Percentiles rank a stretch among this genome's conserved stretches.
These are phyloP conservation scores for Ceratocystis cacaofunesta DNA, from an alignment of 2,329 filamentous ascomycete genomes.

Conservation along the genomic window DNA sequence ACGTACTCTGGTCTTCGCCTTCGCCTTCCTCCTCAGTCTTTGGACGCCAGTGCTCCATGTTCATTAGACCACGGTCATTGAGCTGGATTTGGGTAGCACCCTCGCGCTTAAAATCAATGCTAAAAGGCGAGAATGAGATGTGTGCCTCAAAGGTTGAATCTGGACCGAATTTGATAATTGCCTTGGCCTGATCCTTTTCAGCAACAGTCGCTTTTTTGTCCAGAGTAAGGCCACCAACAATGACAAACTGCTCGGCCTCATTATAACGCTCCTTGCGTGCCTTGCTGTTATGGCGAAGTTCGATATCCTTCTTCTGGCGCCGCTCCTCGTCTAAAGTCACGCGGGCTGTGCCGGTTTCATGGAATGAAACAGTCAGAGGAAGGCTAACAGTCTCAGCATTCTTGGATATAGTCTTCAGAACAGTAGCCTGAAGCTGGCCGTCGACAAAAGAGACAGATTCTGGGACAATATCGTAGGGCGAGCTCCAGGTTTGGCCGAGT, in stretches of 20 bases:
- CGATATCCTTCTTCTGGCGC: conserved; percentile 75
- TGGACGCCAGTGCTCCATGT: conserved; percentile 87
- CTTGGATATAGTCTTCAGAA: conserved; percentile 63
- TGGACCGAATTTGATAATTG: conserved; percentile 68
- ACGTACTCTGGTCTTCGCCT: conserved; percentile 61
- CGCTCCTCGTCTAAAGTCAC: conserved; percentile 86
- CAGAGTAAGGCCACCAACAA: conserved; percentile 64
- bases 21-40: conserved; percentile 52
- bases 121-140: conserved; percentile 70
- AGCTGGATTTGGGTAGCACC: conserved; percentile 70
- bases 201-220: conserved; percentile 58
- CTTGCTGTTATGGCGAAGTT: conserved; percentile 69
- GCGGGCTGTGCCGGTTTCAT: conserved; percentile 75
- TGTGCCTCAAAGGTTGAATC: conserved; percentile 63
- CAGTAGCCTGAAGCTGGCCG: conserved; percentile 61
- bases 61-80: conserved; percentile 80
- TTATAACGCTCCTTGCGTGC: conserved; percentile 88
- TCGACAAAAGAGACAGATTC: conserved; percentile 61
- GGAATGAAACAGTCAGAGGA: conserved; percentile 74
- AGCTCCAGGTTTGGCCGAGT: conserved; percentile 52
- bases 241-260: conserved; percentile 70
- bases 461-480: conserved; percentile 64
- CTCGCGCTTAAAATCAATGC: conserved; percentile 73
- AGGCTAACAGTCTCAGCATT: conserved; percentile 55
- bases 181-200: conserved; percentile 49